Base-by-base conservation (phyloP, 495 filamentous ascomycete species). In the Aspergillus panamensis region DNA sequence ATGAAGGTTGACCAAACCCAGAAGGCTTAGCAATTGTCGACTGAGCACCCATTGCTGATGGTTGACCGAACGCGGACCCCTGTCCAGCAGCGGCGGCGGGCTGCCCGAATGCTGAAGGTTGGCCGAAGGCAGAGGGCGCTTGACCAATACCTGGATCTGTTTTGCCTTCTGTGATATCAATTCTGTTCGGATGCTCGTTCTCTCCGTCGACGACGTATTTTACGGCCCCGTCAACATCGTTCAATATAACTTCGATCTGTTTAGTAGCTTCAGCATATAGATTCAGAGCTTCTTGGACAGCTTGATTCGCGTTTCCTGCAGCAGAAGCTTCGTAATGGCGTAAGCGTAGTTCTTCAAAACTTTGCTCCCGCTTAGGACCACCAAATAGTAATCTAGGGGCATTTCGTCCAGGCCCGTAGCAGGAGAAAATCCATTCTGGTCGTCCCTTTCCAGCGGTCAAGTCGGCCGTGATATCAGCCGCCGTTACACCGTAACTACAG, bases 361-460 rank as follows among this genome's bases (percentile, higher is more conserved):
- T 93, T 62, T 90, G 84, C 69, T 96, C 92, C 19, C 89, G 77
- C n/a, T 80, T 76, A 43, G 79, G 78, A 6, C 90, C 90, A 17
- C 89, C 91, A 63, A 95, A 91, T 1, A 96, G 77, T 67, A 92
- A 89, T 12, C 82, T 80, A 1, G 91, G 91, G 1, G 85, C 85
- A 52, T 90, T 80, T 60, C 73, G 77, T 5, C 82, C 84, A 0
- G 92, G 90, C 6, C 82, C 87, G 69, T 92, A 96, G 37, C 84
- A 80, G 0, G 92, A 95, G n/a, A 96, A 80, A 12, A 91, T 80
- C 88, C 90, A 96, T 77, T 78, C 66, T 37, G 92, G 92, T 17
- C 80, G 81, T 52, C 91, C 88, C 31, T 76, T 70, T 8, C 70
- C 70, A 14, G 62, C 58, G 1, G 74, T 79, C n/a, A 95, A 73